Conservation (phyloP, 2,329 filamentous ascomycete species). For the Clarireedia paspali region DNA sequence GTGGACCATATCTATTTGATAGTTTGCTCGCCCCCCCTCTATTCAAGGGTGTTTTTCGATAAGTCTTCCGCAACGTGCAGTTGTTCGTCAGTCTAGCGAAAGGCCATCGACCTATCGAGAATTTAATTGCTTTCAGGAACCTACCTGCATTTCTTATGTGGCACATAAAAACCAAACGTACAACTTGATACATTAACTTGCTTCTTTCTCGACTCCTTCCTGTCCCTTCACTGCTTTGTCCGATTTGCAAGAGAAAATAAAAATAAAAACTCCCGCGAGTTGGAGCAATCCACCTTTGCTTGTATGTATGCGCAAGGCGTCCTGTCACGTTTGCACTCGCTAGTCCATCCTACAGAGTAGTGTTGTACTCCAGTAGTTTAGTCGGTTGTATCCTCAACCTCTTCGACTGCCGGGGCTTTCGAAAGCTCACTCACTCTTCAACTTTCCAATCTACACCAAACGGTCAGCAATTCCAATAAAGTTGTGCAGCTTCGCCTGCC, state of each 20-base stretch:
- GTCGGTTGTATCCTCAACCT: conserved; percentile 2
- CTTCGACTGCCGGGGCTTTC: conserved; percentile 4
- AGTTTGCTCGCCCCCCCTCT: background rate
- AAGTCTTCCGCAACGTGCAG: background rate
- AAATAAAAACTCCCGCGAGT: too few relatives aligned
- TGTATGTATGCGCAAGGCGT: too few relatives aligned
- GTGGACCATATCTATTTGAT: background rate
- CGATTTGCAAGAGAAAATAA: too few relatives aligned
- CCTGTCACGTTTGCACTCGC: too few relatives aligned
- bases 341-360: too few relatives aligned
- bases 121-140: background rate
- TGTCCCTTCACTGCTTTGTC: too few relatives aligned
- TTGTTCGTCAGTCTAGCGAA: conserved; percentile 5
- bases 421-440: conserved; percentile 4
- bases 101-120: background rate
- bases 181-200: background rate
- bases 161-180: background rate
- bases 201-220: background rate
- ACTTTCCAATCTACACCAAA: conserved; percentile 5
- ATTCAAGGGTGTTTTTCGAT: background rate
- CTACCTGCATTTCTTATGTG: background rate
- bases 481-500: conserved; percentile 22
- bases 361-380: too few relatives aligned
- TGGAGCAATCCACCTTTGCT: too few relatives aligned
- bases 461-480: conserved; percentile 2